Evolutionary conservation across 2,329 filamentous ascomycete genomes (phyloP), one percentile per base, ranked within the genome.

Genomic region (Epichloe glyceriae): DNA sequence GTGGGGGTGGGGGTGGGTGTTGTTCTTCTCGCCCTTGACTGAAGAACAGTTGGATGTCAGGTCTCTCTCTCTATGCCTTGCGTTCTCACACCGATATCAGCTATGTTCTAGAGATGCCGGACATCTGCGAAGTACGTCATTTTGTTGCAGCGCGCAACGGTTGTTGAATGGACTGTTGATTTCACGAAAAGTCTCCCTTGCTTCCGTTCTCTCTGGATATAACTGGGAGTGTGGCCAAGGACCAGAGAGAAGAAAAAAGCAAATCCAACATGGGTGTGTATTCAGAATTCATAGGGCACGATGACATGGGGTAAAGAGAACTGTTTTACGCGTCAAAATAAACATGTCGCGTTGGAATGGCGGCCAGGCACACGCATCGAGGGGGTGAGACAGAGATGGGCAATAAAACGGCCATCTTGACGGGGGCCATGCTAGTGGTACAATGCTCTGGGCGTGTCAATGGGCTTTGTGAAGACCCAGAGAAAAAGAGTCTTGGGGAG

Each of bases 81-180:
- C 6, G 33, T 5, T 6, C 14, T 12, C 17, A 22, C 3, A 17
- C 4, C 39, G 38, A 49, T 49, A 30, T 8, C n/a, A 22, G 47
- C 40, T 35, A 19, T 30, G 11, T 37, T 37, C 33, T n/a, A 26
- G 17, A 38, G 33, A 49, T 49, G 56, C 54, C 53, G 53, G 49
- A 50, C 17, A 50, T 47, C 5, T 20, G 17, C 8, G 1, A 49
- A 44, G 50, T 10, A 49, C 50, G 43, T 51, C 48, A 54, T 39
- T 30, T 33, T 48, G 35, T 41, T 11, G 50, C 42, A 44, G 20
- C 42, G 26, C 26, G 26, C 26, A 30, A 33, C 30, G 15, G 8
- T 8, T 1, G 14, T 33, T 20, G 8, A 39, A 19, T 26, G 15
- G 11, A 22, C 26, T 43, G 17, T 33, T n/a, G 22, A n/a, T 4